Evolutionary conservation across 2,329 filamentous ascomycete species (phyloP), one percentile per base, ranked within the genome.

Genomic region (Aspergillus brasiliensis): DNA sequence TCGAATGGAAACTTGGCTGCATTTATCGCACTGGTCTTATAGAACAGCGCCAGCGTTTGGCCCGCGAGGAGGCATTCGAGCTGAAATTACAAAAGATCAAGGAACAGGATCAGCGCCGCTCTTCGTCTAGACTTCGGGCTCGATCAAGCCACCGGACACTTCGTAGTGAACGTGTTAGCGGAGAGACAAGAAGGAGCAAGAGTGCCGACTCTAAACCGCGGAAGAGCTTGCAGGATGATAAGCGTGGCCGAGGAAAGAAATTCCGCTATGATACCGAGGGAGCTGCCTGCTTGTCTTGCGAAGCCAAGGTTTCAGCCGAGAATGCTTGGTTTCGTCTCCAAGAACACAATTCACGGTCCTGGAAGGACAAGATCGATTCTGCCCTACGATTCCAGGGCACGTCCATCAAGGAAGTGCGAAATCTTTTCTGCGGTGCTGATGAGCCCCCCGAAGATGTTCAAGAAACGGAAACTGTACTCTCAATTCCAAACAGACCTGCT

Each of bases 1-100:
- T 99, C 70, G 95, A 99, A 74, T 99, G 93, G 91, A 98, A 97
- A 73, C 81, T 99, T 8, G 92, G 93, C 15, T 88, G 92, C 71
- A 99, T 99, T 54, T 99, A 98, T 74, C 88, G 94, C 31, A 87
- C 91, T 48, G 95, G 96, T 0, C 83, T 94, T 19, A 81, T 93
- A 57, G 95, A 99, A 75, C 94, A 98, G 75, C 88, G 89, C 72
- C 95, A 98, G 75, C 86, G 95, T 19, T 80, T 96, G 57, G 93
- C 94, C 4, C 87, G 95, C 46, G 92, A 97, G 73, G 92, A 96
- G 65, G 94, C 94, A 0, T 98, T 96, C 76, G 82, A 87, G 13
- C 81, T 96, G 60, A 99, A 99, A 74, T 84, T 90, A 13, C 96
- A 93, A 73, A 93, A 90, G 69, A 85, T 97, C 19, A 86, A 87